These are phyloP conservation scores for Epichloe festucae DNA, from an alignment of 2,329 filamentous ascomycete genomes.

Conservation along the genomic window DNA sequence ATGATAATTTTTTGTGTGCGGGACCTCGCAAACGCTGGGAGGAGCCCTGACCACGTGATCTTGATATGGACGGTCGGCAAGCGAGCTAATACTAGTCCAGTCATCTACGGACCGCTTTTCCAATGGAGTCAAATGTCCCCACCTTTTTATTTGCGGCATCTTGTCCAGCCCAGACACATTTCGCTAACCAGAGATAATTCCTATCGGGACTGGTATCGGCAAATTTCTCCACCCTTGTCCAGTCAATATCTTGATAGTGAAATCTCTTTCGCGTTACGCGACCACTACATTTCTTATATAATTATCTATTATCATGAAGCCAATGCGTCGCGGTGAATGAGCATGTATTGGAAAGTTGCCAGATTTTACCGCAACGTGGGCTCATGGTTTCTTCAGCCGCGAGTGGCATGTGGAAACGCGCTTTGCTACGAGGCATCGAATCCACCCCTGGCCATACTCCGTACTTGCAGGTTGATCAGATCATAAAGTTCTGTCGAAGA, in stretches of 20 bases:
- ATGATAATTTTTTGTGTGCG: conserved; percentile 27
- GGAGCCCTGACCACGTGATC: conserved; percentile 27
- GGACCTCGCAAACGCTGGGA: conserved; percentile 12
- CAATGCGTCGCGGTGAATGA: neutral
- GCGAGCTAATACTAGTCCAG: conserved; percentile 4
- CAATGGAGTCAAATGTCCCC: neutral
- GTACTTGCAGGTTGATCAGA: neutral
- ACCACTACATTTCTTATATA: neutral
- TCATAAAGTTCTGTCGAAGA: neutral
- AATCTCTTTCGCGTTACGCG: neutral
- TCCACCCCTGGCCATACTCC: no score
- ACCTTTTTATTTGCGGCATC: neutral
- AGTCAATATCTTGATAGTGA: neutral
- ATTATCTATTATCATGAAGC: neutral
- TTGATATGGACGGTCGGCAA: neutral
- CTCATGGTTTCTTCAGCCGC: neutral
- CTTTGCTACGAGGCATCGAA: neutral
- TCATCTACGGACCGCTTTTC: neutral
- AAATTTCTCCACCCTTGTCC: neutral
- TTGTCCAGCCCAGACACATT: neutral
- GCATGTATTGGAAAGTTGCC: neutral
- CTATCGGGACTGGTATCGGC: neutral
- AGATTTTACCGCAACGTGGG: neutral
- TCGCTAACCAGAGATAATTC: neutral
- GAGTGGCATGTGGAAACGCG: neutral